Base-by-base conservation (phyloP, 1,139 yeast species). In the Taphrina wiesneri region DNA sequence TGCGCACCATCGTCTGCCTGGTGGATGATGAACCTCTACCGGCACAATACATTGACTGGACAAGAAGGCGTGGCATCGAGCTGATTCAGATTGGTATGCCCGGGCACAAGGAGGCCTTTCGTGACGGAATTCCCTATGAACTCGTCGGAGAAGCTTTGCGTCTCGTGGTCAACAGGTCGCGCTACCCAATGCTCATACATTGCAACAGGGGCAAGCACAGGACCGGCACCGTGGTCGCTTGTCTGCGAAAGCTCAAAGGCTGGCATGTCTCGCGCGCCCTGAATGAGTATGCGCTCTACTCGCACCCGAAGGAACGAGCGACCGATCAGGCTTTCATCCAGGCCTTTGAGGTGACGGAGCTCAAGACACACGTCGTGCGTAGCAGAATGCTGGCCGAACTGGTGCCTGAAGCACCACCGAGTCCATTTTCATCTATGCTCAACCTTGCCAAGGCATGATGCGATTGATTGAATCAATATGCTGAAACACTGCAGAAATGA, bases 121-220 rank as follows among this genome's bases (percentile, higher is more conserved):
- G 96, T 90, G 43, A 88, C 69, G 60, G 80, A 11, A 53, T 93
- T 65, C 87, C 95, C 49, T 86, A 88, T 32, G 87, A 85, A 47
- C 79, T 88, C 54, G 85, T 93, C 56, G 88, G 95, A 0, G 84
- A 85, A 69, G 97, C 98, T 0, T 79, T 92, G 69, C 86, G 87
- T 72, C 86, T 91, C 30, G 90, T 91, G 15, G 76, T 91, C 17
- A 81, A 93, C 72, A 97, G 97, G 0, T 85, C 75, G 19, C 92
- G 93, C 75, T 98, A 91, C 68, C 99, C 99, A 0, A 80, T 93
- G 15, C 79, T 93, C 68, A 89, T 93, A 56, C 99, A 93, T 77
- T 93, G 99, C 77, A 93, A 93, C 76, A 80, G 97, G 67, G 99
- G 99, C 7, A 93, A 93, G 72, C 99, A 93, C 75, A 82, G 99